Evolutionary conservation across 768 basidiomycete species (phyloP).

Genomic region (Strobilomyces confusus): DNA sequence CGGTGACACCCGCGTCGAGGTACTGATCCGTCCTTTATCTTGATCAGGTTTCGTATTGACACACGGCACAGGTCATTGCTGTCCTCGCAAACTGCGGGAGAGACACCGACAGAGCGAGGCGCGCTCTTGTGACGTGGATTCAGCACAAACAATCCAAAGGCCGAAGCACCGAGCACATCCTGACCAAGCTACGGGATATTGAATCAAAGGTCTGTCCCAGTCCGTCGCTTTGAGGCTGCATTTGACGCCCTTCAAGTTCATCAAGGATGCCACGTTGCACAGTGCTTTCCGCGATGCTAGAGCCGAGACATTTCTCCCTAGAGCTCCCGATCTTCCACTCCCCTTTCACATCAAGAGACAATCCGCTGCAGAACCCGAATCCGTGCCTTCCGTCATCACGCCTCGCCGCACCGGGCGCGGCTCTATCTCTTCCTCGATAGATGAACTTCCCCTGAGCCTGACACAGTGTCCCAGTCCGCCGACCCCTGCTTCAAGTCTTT

Average conservation of each 20-base stretch:
- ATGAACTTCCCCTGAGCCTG: neutral
- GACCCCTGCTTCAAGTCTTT: neutral
- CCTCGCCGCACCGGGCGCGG: neutral
- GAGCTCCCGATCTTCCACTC: constrained; percentile 25
- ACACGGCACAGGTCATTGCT: constrained; percentile 24
- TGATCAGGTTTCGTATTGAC: neutral
- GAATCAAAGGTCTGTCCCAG: constrained; percentile 25
- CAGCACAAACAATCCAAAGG: constrained; percentile 27
- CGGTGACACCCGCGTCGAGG: constrained; percentile 29
- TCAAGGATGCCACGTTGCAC: constrained; percentile 26
- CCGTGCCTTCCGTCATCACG: neutral
- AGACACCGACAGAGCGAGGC: constrained; percentile 25
- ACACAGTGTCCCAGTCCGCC: neutral
- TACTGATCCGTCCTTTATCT: neutral
- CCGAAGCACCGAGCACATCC: constrained; percentile 29
- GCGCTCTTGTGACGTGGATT: constrained; percentile 30
- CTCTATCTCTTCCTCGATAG: neutral
- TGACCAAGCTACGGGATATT: constrained; percentile 25
- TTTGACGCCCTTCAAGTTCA: constrained; percentile 21
- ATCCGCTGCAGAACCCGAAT: neutral
- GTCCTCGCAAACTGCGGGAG: constrained; percentile 33
- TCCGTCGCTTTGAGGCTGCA: neutral
- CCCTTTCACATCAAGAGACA: constrained; percentile 5
- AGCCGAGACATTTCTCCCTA: constrained; percentile 27
- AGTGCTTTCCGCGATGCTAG: constrained; percentile 33